phyloP scores from a whole-genome alignment of 1,139 yeast species.

The Debaryomyces udenii region DNA sequence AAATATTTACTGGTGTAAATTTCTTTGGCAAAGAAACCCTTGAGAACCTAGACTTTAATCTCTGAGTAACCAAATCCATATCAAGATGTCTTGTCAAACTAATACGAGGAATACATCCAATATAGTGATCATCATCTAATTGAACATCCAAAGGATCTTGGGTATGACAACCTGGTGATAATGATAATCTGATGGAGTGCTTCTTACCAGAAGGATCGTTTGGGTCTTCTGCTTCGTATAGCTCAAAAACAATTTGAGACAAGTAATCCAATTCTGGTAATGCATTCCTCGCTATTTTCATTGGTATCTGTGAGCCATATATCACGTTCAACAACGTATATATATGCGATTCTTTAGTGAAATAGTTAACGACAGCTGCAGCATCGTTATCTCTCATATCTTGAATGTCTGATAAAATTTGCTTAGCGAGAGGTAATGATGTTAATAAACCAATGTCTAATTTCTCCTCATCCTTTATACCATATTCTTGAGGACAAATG shows the following conservation, averaged over 20 bases:
- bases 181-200: conserved; percentile 82
- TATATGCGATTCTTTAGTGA: conserved; percentile 96
- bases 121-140: conserved; percentile 93
- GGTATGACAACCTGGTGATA: conserved; percentile 98
- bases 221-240: conserved; percentile 79
- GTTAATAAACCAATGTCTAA: conserved; percentile 94
- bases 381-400: conserved; percentile 75
- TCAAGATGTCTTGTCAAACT: conserved; percentile 92
- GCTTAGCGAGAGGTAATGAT: conserved; percentile 90
- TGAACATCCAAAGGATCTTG: conserved; percentile 97
- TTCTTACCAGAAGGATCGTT: conserved; percentile 65
- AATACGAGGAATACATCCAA: conserved; percentile 90
- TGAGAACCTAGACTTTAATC: conserved; percentile 77
- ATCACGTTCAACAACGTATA: conserved; percentile 89
- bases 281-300: conserved; percentile 91
- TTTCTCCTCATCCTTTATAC: conserved; percentile 94
- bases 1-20: conserved; percentile 85
- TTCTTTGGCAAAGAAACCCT: conserved; percentile 91
- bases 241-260: conserved; percentile 92
- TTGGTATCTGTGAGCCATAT: conserved; percentile 92
- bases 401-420: conserved; percentile 78
- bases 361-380: conserved; percentile 86
- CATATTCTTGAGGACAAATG: conserved; percentile 98
- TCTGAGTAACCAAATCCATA: conserved; percentile 84
- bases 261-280: conserved; percentile 94